Conservation (phyloP, 192 early-diverging fungal genomes). For the Chytriomyces sp. region DNA sequence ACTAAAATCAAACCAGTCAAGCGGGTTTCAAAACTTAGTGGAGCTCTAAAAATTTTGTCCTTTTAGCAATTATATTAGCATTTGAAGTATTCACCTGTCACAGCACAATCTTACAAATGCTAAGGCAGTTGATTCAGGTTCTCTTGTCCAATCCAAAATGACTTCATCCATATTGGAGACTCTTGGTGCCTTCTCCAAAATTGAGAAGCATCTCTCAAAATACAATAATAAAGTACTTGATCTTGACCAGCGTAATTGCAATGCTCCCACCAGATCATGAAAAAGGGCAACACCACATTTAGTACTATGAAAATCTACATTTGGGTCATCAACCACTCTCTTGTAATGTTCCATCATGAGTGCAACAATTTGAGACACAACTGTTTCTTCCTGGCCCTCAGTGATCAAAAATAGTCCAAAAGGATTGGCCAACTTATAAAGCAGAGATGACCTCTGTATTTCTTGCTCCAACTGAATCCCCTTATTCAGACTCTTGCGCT, state of each 20-base stretch:
- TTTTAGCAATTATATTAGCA: too few relatives aligned
- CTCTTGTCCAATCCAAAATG: not conserved
- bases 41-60: too few relatives aligned
- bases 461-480: not conserved
- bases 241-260: conserved; percentile 4
- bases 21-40: not conserved
- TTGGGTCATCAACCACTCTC: not conserved
- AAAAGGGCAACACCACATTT: not conserved
- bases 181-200: conserved; percentile 1
- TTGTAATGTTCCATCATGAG: not conserved
- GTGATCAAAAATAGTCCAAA: conserved; percentile 18
- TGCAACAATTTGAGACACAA: conserved; percentile 9
- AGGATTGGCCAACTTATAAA: not conserved
- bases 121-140: not conserved
- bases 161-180: not conserved
- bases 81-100: too few relatives aligned
- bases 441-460: not conserved
- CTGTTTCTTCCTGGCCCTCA: conserved; percentile 7
- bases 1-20: not conserved
- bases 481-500: not conserved
- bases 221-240: not conserved
- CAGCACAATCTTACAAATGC: too few relatives aligned
- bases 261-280: not conserved
- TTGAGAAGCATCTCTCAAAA: not conserved
- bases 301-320: not conserved